A percentile compares a stretch with the other conserved stretches of the same genome.
phyloP scores from a whole-genome alignment of 805 yeast genomes.

The Saturnispora hagleri region DNA sequence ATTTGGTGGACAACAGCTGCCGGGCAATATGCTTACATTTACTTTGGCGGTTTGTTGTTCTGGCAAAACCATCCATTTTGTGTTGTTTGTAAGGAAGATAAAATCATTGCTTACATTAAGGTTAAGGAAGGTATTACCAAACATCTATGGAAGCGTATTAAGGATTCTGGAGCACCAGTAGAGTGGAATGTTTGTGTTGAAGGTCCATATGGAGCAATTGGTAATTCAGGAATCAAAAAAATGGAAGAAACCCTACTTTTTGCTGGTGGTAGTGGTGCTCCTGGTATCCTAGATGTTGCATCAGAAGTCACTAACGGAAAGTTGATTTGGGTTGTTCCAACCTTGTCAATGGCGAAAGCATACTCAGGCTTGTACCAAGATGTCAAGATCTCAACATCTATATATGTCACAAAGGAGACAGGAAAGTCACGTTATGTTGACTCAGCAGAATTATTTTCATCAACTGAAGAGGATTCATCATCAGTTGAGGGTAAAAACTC shows the following conservation, averaged over 20 bases:
- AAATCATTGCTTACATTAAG: conserved; percentile 34
- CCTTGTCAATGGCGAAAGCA: conserved; percentile 37
- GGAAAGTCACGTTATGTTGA: not conserved
- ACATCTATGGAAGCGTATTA: conserved; percentile 28
- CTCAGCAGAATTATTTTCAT: not conserved
- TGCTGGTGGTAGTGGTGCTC: conserved; percentile 69
- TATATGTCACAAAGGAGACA: conserved; percentile 32
- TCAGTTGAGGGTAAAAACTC: not conserved
- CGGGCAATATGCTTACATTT: conserved; percentile 47
- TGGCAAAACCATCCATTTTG: conserved; percentile 76
- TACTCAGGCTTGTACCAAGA: conserved; percentile 27
- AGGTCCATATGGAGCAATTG: conserved; percentile 56
- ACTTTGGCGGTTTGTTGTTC: conserved; percentile 43
- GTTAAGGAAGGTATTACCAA: conserved; percentile 47
- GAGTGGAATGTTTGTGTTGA: conserved; percentile 35
- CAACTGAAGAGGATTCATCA: not conserved
- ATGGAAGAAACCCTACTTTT: conserved; percentile 45
- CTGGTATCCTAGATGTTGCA: conserved; percentile 42
- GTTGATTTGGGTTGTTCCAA: conserved; percentile 54
- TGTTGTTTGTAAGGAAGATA: conserved; percentile 31
- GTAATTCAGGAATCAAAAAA: conserved; percentile 35
- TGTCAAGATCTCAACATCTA: conserved; percentile 21
- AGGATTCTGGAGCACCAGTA: conserved; percentile 5
- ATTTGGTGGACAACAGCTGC: conserved; percentile 40
- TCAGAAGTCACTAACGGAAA: conserved; percentile 26